Conservation (phyloP, 176 grass and related monocot genomes). For the Rhynchospora breviuscula region DNA sequence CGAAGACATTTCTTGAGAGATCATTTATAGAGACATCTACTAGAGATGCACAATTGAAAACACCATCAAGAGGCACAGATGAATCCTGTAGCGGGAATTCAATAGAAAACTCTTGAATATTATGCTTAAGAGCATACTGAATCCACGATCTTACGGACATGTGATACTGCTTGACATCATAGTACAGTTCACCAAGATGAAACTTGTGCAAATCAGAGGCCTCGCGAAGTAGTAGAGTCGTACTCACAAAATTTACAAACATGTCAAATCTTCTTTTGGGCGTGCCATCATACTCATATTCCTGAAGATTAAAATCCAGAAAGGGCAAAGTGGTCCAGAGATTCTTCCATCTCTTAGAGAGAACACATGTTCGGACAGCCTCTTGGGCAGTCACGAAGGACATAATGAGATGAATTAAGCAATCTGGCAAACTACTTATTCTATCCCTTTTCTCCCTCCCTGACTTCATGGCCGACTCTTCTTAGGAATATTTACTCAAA, state of each 20-base stretch:
- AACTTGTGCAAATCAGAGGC: neutral
- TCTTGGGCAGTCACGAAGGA: neutral
- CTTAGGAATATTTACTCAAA: neutral
- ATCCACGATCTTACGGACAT: neutral
- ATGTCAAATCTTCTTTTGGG: neutral
- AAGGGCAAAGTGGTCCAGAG: neutral
- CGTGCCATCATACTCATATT: neutral
- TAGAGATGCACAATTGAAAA: neutral
- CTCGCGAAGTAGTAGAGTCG: neutral
- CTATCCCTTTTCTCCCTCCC: neutral
- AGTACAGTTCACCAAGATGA: neutral
- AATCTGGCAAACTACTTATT: neutral
- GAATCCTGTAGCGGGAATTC: neutral
- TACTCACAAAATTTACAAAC: neutral
- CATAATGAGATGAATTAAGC: constrained; percentile 1
- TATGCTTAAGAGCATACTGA: neutral
- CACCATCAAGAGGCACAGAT: neutral
- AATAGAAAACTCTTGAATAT: neutral
- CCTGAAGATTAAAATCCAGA: neutral
- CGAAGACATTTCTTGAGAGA: too few species aligned
- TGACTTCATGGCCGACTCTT: neutral
- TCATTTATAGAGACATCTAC: neutral
- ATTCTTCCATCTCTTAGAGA: constrained; percentile 12
- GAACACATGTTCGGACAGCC: neutral
- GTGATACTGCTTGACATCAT: neutral